phyloP scores from a whole-genome alignment of 2,329 filamentous ascomycete species.

The Sporothrix phasma region DNA sequence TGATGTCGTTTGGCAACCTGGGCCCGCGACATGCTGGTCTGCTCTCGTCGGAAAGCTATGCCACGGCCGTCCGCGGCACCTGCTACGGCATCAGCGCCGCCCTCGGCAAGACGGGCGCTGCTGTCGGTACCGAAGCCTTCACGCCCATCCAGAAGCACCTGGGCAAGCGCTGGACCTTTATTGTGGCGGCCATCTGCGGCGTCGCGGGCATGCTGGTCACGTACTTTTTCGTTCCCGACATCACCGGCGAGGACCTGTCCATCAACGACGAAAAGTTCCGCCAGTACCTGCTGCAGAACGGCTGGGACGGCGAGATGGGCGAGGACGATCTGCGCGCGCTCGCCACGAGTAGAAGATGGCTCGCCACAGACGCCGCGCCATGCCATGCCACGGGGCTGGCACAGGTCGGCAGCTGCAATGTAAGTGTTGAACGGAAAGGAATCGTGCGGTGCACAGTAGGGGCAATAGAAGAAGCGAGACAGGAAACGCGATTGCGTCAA shows the following conservation, averaged over 20 bases:
- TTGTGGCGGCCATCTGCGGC: conserved; percentile 17
- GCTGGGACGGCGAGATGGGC: conserved; percentile 19
- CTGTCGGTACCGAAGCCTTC: conserved; percentile 33
- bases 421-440: background rate
- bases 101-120: conserved; percentile 41
- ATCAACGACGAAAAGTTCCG: conserved; percentile 16
- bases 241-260: conserved; percentile 13
- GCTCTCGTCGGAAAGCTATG: conserved; percentile 39
- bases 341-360: background rate
- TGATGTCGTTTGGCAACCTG: conserved; percentile 39
- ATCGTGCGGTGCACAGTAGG: too few relatives aligned
- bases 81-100: conserved; percentile 42
- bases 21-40: conserved; percentile 39
- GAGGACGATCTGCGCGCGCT: conserved; percentile 14
- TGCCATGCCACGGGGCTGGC: background rate
- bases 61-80: conserved; percentile 39
- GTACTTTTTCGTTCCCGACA: conserved; percentile 15
- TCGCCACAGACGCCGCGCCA: too few relatives aligned
- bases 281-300: conserved; percentile 12
- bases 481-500: too few relatives aligned
- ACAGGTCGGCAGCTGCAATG: too few relatives aligned
- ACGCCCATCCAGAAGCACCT: conserved; percentile 18
- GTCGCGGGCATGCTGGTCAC: conserved; percentile 18
- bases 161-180: conserved; percentile 18
- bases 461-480: too few relatives aligned